Percentiles rank a stretch among this genome's conserved stretches.
Conservation (phyloP, 176 grass and related monocot species). For the Aegilops longissima region DNA sequence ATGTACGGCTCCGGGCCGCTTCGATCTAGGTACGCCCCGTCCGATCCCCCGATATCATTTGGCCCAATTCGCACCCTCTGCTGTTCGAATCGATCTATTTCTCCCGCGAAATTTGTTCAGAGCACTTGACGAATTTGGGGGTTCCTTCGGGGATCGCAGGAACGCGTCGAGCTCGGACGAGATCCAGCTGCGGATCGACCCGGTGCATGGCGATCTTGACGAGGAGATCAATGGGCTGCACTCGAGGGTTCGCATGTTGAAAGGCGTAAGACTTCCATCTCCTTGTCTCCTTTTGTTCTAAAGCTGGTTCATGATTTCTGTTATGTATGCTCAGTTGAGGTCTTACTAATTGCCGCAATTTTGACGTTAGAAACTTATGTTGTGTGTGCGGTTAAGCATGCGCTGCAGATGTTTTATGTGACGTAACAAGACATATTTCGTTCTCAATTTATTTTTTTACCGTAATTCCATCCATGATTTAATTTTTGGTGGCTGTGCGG, state of each 20-base stretch:
- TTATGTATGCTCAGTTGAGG: not conserved
- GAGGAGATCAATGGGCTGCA: conserved; percentile 69
- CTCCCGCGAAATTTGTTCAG: not conserved
- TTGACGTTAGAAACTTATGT: not conserved
- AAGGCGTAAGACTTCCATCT: conserved; percentile 46
- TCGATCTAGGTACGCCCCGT: conserved; percentile 60
- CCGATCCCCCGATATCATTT: not conserved
- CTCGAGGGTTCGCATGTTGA: conserved; percentile 50
- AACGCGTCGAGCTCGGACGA: conserved; percentile 52
- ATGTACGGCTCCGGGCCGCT: conserved; percentile 57
- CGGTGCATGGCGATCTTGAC: conserved; percentile 59
- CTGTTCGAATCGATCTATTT: not conserved
- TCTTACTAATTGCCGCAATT: not conserved
- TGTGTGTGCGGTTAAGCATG: not conserved
- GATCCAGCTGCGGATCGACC: conserved; percentile 83
- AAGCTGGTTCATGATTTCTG: not conserved
- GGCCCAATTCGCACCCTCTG: not conserved
- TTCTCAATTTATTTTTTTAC: not conserved
- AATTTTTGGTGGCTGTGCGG: not conserved
- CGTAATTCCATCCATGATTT: not conserved
- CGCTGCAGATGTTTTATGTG: not conserved
- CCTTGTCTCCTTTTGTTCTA: not conserved
- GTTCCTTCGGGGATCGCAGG: conserved; percentile 28
- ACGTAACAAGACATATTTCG: not conserved
- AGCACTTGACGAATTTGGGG: not conserved